These are phyloP conservation scores for Claviceps lovelessii DNA, from an alignment of 2,329 filamentous ascomycete species.

Conservation along the genomic window DNA sequence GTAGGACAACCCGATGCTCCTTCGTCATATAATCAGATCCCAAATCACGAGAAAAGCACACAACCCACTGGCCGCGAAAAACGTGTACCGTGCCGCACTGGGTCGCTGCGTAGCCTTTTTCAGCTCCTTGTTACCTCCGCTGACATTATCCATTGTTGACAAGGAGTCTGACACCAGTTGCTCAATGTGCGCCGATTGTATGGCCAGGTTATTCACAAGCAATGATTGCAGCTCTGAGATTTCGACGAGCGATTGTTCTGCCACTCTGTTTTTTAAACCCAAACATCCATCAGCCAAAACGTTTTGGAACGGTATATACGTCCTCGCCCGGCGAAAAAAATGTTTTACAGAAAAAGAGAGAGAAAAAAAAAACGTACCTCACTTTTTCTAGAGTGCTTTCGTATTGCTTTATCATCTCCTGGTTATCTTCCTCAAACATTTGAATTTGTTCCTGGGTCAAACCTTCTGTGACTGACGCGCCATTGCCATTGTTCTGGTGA, in stretches of 20 bases:
- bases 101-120: constrained; percentile 63
- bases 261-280: constrained; percentile 41
- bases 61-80: constrained; percentile 63
- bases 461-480: constrained; percentile 26
- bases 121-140: constrained; percentile 78
- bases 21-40: constrained; percentile 49
- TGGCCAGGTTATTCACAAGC: constrained; percentile 70
- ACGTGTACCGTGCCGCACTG: constrained; percentile 63
- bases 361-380: constrained; percentile 44
- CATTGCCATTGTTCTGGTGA: not conserved
- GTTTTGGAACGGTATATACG: not conserved
- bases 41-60: constrained; percentile 62
- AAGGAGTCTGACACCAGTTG: constrained; percentile 75
- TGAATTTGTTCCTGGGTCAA: constrained; percentile 77
- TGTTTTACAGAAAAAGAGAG: no score
- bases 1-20: no score
- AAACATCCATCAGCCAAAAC: not conserved
- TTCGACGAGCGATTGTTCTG: constrained; percentile 80
- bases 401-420: constrained; percentile 84
- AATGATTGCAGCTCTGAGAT: constrained; percentile 86
- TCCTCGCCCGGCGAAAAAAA: not conserved
- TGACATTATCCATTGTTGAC: constrained; percentile 72
- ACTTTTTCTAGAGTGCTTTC: constrained; percentile 91
- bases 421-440: constrained; percentile 85
- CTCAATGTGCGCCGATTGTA: constrained; percentile 79